Conservation (phyloP, 768 basidiomycete species). For the Kwoniella bestiolae region DNA sequence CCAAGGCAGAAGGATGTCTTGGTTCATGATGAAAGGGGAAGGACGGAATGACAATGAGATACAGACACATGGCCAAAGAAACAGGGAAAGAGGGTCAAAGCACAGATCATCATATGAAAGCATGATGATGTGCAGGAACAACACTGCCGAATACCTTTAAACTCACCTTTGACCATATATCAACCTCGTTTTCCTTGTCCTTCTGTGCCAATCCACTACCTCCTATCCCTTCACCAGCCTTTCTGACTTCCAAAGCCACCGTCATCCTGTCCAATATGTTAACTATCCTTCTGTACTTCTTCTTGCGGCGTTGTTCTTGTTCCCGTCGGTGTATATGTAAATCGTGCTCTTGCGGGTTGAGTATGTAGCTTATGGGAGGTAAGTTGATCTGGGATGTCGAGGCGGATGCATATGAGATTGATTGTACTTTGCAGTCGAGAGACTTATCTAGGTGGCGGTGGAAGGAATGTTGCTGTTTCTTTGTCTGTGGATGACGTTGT, state of each 20-base stretch:
- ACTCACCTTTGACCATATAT: background rate
- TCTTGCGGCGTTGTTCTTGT: background rate
- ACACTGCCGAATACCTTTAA: no score
- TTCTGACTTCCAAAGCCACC: background rate
- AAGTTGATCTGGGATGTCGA: background rate
- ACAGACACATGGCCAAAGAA: background rate
- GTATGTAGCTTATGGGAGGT: background rate
- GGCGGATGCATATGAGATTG: background rate
- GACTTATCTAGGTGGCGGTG: no score
- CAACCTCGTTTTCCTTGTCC: background rate
- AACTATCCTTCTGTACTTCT: background rate
- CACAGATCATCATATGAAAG: background rate
- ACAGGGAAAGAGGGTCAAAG: background rate
- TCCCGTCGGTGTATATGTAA: no score
- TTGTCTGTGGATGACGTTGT: background rate
- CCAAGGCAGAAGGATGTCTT: no score
- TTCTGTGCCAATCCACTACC: background rate
- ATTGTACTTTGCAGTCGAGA: no score
- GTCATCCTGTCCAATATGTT: background rate
- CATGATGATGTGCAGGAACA: slow-evolving; percentile 2
- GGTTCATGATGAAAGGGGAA: no score
- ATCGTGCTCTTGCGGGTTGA: background rate
- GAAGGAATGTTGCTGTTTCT: background rate
- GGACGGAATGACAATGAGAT: no score
- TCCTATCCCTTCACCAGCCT: background rate